Percentiles rank a stretch among this genome's conserved stretches.
phyloP scores from a whole-genome alignment of 2,329 filamentous ascomycete genomes.

The Fonsecaea nubica region DNA sequence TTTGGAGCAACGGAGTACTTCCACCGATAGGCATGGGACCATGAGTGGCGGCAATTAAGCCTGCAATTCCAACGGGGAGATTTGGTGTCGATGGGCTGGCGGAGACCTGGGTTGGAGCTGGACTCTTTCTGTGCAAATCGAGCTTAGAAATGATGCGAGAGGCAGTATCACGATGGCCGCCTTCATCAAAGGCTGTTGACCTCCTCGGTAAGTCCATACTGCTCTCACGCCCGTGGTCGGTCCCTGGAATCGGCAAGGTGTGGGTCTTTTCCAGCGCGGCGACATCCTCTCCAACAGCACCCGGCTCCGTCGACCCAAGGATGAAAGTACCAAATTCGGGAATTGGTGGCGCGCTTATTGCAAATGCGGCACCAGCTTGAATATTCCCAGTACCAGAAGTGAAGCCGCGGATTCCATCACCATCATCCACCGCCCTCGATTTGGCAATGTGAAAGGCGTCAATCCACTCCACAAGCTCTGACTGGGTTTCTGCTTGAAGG shows the following conservation, averaged over 20 bases:
- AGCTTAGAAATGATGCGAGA: slow-evolving; percentile 91
- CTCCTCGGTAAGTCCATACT: slow-evolving; percentile 74
- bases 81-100: slow-evolving; percentile 49
- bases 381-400: slow-evolving; percentile 54
- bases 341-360: slow-evolving; percentile 84
- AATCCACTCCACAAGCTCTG: slow-evolving; percentile 92
- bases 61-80: slow-evolving; percentile 71
- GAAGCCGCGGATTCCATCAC: slow-evolving; percentile 60
- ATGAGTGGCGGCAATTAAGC: slow-evolving; percentile 84
- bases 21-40: slow-evolving; percentile 73
- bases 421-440: slow-evolving; percentile 83
- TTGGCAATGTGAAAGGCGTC: slow-evolving; percentile 93
- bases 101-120: slow-evolving; percentile 59
- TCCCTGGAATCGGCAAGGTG: slow-evolving; percentile 69
- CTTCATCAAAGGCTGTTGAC: slow-evolving; percentile 67
- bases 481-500: slow-evolving; percentile 90
- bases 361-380: slow-evolving; percentile 75
- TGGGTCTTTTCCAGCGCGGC: slow-evolving; percentile 65
- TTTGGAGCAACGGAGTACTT: slow-evolving; percentile 47
- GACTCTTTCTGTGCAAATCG: slow-evolving; percentile 81
- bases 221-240: slow-evolving; percentile 65
- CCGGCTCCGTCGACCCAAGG: slow-evolving; percentile 67
- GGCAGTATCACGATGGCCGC: slow-evolving; percentile 79
- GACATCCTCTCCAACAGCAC: slow-evolving; percentile 56
- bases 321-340: slow-evolving; percentile 88